Percentiles rank a stretch among this genome's conserved stretches.
Evolutionary conservation across 768 basidiomycete species (phyloP).

Genomic region (Trametes coccinea): DNA sequence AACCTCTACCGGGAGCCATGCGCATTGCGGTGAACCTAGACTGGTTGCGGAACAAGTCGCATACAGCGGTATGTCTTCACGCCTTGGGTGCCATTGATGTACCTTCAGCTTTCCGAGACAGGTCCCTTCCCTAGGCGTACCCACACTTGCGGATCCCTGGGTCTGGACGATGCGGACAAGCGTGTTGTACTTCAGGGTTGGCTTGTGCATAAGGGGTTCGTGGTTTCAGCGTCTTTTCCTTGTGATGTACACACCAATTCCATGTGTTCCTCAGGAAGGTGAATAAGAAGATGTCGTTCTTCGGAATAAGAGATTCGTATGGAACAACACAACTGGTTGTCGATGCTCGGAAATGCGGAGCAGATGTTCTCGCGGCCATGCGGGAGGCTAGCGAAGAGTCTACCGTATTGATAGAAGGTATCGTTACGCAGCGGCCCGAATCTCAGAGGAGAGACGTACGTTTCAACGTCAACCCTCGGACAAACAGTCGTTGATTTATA

Average conservation of each 20-base stretch:
- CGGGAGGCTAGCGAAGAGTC: slow-evolving; percentile 75
- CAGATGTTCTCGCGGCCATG: slow-evolving; percentile 43
- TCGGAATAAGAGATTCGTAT: slow-evolving; percentile 77
- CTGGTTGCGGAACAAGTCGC: neutral
- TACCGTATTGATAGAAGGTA: slow-evolving; percentile 72
- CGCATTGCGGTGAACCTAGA: no score
- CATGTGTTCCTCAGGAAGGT: slow-evolving; percentile 53
- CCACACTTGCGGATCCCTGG: slow-evolving; percentile 29
- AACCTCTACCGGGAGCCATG: no score
- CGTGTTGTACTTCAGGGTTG: slow-evolving; percentile 77
- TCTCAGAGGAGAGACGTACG: slow-evolving; percentile 60
- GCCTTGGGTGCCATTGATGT: no score
- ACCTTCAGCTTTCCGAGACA: neutral
- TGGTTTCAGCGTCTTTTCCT: neutral
- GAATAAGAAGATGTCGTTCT: slow-evolving; percentile 74
- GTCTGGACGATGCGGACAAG: slow-evolving; percentile 21
- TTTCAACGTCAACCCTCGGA: neutral
- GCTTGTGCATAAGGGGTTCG: slow-evolving; percentile 78
- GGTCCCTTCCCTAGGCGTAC: slow-evolving; percentile 29
- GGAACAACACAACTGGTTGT: slow-evolving; percentile 80
- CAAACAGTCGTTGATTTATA: neutral
- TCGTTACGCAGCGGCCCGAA: slow-evolving; percentile 62
- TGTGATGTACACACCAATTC: neutral
- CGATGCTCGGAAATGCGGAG: slow-evolving; percentile 37
- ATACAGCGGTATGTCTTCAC: neutral